Base-by-base conservation (phyloP, 805 yeast genomes). In the Maudiozyma bulderi region DNA sequence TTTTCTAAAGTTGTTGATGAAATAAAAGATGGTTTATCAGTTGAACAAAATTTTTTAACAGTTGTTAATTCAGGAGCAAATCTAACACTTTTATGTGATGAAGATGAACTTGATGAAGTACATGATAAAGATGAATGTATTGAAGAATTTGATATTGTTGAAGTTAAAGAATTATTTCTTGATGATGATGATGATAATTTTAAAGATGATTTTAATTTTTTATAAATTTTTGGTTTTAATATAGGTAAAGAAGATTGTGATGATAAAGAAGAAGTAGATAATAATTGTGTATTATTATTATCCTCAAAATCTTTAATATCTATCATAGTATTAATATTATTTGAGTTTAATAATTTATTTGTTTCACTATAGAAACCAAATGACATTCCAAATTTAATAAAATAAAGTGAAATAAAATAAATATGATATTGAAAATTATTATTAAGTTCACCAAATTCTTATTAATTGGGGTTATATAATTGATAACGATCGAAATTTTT, bases 51-150 rank as follows among this genome's bases (percentile, higher is more conserved):
- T 56, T 77, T 76, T 61, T 82, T 82, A 49, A 83, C 76, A 40
- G 80, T 79, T 46, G 80, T 81, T 52, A 82, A 68, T 47, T 77
- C 70, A 3, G 76, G 63, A 0, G 89, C 86, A 63, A 82, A 82
- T 47, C 86, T 69, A 34, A 82, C 89, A 6, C 78, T 75, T 61
- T 81, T 82, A 10, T 71, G 70, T 52, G 69, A 51, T 28, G 59
- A 52, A 6, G 59, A 51, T 6, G 57, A 38, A 10, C 61, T 48
- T 6, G 56, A 49, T 6, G 54, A 41, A 2, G 26, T 20, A 20
- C 26, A 20, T 20, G 26, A 20, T 20, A 20, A 20, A 20, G 26
- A 20, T 20, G 26, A 20, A 20, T 20, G 26, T 20, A 20, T 20
- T 3, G 56, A 56, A 28, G 32, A 45, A 3, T 54, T 35, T 28